These are phyloP conservation scores for Xylaria sp. DNA, from an alignment of 2,329 filamentous ascomycete species.

Conservation along the genomic window DNA sequence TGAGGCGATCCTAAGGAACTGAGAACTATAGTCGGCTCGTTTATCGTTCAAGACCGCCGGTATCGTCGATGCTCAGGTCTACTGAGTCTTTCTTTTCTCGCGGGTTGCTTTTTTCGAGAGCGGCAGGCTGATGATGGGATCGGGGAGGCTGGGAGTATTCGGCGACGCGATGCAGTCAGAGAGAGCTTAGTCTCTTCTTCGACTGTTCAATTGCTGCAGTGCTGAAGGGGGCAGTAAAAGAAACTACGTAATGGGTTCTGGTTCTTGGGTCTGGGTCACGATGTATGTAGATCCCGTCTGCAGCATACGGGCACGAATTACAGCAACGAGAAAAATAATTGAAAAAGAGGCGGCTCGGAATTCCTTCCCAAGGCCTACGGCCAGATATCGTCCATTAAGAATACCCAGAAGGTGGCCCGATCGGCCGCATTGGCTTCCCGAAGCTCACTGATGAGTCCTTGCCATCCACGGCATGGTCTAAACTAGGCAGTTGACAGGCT, in stretches of 20 bases:
- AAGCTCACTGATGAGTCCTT: constrained; percentile 6
- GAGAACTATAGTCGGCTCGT: neutral
- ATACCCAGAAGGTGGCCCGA: constrained; percentile 8
- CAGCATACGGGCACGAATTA: neutral
- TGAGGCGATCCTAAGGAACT: neutral
- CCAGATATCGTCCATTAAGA: constrained; percentile 18
- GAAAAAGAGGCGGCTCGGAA: constrained; percentile 13
- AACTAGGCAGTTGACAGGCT: constrained; percentile 11
- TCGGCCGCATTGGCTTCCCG: constrained; percentile 5
- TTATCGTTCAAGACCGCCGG: neutral
- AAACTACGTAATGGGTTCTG: neutral
- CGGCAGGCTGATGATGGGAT: no score
- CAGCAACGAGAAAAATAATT: neutral
- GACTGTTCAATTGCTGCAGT: constrained; percentile 1
- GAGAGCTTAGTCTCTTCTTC: neutral
- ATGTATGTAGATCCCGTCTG: constrained; percentile 1
- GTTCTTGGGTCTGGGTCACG: constrained; percentile 5
- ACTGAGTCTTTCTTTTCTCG: neutral
- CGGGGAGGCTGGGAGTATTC: no score
- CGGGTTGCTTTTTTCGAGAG: neutral
- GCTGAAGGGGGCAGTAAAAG: neutral
- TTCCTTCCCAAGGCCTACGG: constrained; percentile 2
- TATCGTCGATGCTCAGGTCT: neutral
- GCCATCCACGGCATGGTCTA: constrained; percentile 10
- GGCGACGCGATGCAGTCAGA: neutral